Evolutionary conservation across 2,329 filamentous ascomycete species (phyloP).

Genomic region (Neofusicoccum kwambonambiense): DNA sequence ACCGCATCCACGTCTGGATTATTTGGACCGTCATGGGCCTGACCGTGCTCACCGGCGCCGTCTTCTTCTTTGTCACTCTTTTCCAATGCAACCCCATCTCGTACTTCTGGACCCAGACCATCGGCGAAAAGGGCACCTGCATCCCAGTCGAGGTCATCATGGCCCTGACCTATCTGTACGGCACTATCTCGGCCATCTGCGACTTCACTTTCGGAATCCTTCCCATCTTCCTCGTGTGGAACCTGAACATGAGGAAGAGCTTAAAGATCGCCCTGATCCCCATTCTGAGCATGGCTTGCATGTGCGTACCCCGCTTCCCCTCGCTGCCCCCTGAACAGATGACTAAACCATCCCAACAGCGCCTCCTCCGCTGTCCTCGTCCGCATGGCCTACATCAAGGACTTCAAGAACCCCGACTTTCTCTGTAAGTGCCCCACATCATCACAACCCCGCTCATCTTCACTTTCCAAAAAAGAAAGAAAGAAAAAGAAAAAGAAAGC

Average conservation of each 20-base stretch:
- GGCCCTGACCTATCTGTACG: conserved; percentile 48
- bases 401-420: conserved; percentile 36
- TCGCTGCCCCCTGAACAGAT: not conserved
- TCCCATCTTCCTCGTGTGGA: conserved; percentile 53
- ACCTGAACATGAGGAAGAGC: conserved; percentile 48
- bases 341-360: not conserved
- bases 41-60: conserved; percentile 36
- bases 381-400: conserved; percentile 35
- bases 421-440: conserved; percentile 23
- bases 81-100: conserved; percentile 52
- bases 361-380: conserved; percentile 37
- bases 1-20: conserved; percentile 27
- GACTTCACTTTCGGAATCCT: conserved; percentile 53
- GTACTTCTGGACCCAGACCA: conserved; percentile 50
- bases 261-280: conserved; percentile 49
- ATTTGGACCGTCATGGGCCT: conserved; percentile 39
- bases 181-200: conserved; percentile 44
- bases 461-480: not conserved
- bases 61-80: conserved; percentile 49
- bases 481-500: not conserved
- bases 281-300: conserved; percentile 51
- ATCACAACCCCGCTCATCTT: not conserved
- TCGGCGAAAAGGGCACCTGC: conserved; percentile 41
- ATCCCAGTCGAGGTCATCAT: conserved; percentile 42
- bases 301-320: conserved; percentile 23